Base-by-base conservation (phyloP, 176 grass and related monocot species). In the Calamus simplicifolius region DNA sequence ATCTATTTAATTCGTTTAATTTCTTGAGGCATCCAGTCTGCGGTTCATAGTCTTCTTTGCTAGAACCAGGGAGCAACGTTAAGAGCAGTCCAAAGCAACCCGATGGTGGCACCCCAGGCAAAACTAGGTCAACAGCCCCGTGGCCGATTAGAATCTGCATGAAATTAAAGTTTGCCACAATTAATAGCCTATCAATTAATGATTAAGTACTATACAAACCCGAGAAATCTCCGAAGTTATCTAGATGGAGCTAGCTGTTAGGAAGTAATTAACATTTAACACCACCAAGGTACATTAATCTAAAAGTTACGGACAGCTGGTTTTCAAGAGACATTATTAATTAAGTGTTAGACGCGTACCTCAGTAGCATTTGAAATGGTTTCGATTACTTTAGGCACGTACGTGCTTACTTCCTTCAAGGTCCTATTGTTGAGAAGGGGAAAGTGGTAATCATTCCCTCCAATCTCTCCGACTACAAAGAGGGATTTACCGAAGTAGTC, bases 381-480 rank as follows among this genome's bases (percentile, higher is more conserved):
- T 17, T 70, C 29, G 0, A 91, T 68, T 29, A 91, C 83, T 0
- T 58, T 25, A 25, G 79, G 76, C 38, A 91, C 72, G 2, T 74
- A 69, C 1, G 79, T 55, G 53, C 69, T 71, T 55, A 76, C 53
- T 56, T 91, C 69, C 0, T 7, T 3, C 5, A 91, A 1, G 73
- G 48, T 70, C 58, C 74, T 75, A 38, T 79, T 76, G 38, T 43
- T 64, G 5, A 73, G 53, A 27, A 83, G 59, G 58, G 77, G 15
- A 58, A 70, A 78, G 17, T 62, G 60, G 52, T 82, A 79, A 66
- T 90, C 87, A 25, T 72, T 82, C 16, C 72, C 69, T 62, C 82
- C 87, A 50, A 90, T 51, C 79, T 90, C 87, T 66, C 78, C 82
- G 5, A 90, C 52, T 8, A 85, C 38, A 69, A 79, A 90, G 48